phyloP scores from a whole-genome alignment of 441 rosid species.

The Croton setiger region DNA sequence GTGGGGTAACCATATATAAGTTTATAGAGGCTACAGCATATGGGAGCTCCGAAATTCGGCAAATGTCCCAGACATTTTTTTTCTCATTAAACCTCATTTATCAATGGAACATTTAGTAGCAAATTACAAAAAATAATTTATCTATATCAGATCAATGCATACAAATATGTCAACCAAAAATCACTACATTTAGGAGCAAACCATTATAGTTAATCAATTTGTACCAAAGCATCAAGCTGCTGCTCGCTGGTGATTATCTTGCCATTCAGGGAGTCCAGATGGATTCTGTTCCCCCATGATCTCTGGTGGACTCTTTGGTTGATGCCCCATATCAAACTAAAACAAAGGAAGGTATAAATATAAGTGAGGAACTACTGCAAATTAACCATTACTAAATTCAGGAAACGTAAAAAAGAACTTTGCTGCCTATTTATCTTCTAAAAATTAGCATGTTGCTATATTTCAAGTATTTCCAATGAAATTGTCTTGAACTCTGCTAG shows the following conservation, averaged over 20 bases:
- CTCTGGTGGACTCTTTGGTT: slow-evolving; percentile 20
- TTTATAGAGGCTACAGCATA: not conserved
- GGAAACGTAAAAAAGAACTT: not conserved
- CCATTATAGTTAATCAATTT: not conserved
- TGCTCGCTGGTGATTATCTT: slow-evolving; percentile 22
- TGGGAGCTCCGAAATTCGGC: not conserved
- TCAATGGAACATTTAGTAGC: not conserved
- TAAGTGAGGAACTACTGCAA: not conserved
- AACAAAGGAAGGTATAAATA: not conserved
- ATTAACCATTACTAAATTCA: not conserved
- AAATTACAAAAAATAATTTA: slow-evolving; percentile 7
- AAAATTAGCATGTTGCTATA: not conserved
- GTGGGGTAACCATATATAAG: not conserved
- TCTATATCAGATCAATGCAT: not conserved
- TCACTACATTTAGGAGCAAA: not conserved
- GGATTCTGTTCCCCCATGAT: slow-evolving; percentile 13
- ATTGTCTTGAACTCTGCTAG: not conserved
- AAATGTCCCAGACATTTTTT: not conserved
- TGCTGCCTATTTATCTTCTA: not conserved
- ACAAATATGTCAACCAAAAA: not conserved
- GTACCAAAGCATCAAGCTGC: slow-evolving; percentile 15
- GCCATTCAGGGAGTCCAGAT: slow-evolving; percentile 23
- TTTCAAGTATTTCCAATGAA: not conserved
- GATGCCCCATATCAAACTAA: slow-evolving; percentile 15
- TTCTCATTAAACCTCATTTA: not conserved